phyloP scores from a whole-genome alignment of 2,329 filamentous ascomycete genomes.

The Knoxdaviesia proteae region DNA sequence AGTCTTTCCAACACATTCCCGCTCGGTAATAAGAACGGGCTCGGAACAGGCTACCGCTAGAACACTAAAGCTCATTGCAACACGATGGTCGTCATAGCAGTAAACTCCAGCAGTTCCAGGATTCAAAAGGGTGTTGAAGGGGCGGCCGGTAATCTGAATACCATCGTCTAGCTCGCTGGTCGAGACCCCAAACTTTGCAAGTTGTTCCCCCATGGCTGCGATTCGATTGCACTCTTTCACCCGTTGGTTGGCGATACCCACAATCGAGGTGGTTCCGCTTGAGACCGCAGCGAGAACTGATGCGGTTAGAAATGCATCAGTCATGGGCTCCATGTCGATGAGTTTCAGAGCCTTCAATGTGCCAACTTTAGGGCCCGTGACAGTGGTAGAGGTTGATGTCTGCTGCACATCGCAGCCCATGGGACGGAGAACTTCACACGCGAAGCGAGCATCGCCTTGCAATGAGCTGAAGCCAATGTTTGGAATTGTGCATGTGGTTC shows the following conservation, averaged over 20 bases:
- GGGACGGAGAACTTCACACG: constrained; percentile 66
- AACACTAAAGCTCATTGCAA: constrained; percentile 97
- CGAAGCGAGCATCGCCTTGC: constrained; percentile 88
- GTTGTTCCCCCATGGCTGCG: constrained; percentile 79
- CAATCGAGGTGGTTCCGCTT: constrained; percentile 63
- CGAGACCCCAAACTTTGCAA: constrained; percentile 77
- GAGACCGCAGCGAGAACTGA: constrained; percentile 84
- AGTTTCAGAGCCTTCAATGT: constrained; percentile 54
- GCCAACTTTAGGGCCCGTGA: constrained; percentile 66
- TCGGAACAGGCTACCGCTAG: constrained; percentile 51
- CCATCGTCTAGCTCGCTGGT: constrained; percentile 85
- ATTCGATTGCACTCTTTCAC: constrained; percentile 98
- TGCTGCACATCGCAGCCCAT: constrained; percentile 92
- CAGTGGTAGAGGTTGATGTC: constrained; percentile 68
- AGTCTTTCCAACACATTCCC: constrained; percentile 88
- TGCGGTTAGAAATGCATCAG: constrained; percentile 89
- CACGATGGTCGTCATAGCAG: constrained; percentile 94
- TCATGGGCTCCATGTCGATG: constrained; percentile 98
- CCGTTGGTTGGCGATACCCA: constrained; percentile 89
- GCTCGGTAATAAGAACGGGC: constrained; percentile 62
- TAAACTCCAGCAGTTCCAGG: constrained; percentile 46
- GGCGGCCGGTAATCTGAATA: constrained; percentile 48
- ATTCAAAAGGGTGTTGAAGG: constrained; percentile 23
- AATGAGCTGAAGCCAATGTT: constrained; percentile 87
- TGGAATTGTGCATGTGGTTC: constrained; percentile 84